Evolutionary conservation across 352 stramenopile genomes (phyloP).

Genomic region (Globisporangium lucens): DNA sequence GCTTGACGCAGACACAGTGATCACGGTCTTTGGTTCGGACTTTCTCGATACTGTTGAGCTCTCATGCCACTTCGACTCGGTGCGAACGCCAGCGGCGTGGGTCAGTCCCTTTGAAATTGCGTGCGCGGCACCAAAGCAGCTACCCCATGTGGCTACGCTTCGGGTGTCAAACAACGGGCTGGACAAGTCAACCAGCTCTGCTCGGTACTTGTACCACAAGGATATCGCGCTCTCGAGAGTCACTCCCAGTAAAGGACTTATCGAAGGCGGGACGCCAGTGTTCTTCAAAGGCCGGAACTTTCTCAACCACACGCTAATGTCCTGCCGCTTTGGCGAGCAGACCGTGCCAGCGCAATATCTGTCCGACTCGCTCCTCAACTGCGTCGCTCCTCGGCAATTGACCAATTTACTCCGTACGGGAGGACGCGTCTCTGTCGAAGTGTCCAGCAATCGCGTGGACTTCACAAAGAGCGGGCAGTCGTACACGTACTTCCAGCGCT

Average conservation of each 20-base stretch:
- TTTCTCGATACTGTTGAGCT: slow-evolving; percentile 63
- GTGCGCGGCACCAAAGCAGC: slow-evolving; percentile 57
- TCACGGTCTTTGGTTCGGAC: slow-evolving; percentile 55
- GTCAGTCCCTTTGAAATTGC: slow-evolving; percentile 43
- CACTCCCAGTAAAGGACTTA: slow-evolving; percentile 65
- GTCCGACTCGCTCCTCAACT: slow-evolving; percentile 67
- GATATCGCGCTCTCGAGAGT: slow-evolving; percentile 83
- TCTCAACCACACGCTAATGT: slow-evolving; percentile 83
- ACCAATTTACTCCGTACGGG: slow-evolving; percentile 37
- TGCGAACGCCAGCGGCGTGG: slow-evolving; percentile 40
- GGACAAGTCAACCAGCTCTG: slow-evolving; percentile 43
- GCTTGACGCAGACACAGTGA: slow-evolving; percentile 48
- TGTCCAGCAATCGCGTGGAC: slow-evolving; percentile 86
- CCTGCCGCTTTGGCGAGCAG: slow-evolving; percentile 85
- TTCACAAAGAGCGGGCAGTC: slow-evolving; percentile 66
- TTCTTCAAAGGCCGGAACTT: slow-evolving; percentile 95
- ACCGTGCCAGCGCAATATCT: slow-evolving; percentile 78
- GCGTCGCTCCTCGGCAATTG: slow-evolving; percentile 70
- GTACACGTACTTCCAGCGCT: slow-evolving; percentile 76
- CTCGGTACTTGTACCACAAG: slow-evolving; percentile 77
- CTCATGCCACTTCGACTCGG: slow-evolving; percentile 47
- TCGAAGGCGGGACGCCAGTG: slow-evolving; percentile 77
- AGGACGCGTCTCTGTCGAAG: slow-evolving; percentile 64
- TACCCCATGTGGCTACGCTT: slow-evolving; percentile 61
- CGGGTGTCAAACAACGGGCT: slow-evolving; percentile 81